Evolutionary conservation across 148 eudicot species (phyloP).

Genomic region (Silene uniflora): DNA sequence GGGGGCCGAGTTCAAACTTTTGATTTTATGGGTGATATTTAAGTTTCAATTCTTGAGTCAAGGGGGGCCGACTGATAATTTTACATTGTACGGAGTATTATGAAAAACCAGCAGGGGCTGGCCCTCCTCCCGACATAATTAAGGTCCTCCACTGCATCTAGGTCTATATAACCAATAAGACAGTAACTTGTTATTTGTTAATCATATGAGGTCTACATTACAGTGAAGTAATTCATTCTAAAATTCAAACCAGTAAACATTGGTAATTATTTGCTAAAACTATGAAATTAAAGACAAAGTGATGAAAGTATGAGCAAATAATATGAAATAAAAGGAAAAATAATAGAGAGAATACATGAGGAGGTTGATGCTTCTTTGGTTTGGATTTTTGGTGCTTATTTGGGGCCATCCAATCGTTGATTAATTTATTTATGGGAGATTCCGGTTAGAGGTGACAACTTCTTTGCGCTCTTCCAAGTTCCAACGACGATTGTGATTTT

Average conservation of each 20-base stretch:
- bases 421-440: neutral
- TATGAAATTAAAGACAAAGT: neutral
- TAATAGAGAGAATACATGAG: neutral
- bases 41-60: too few species aligned
- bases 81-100: too few species aligned
- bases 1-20: too few species aligned
- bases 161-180: too few species aligned
- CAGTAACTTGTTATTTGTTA: too few species aligned
- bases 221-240: neutral
- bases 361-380: constrained; percentile 41
- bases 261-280: neutral
- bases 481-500: too few species aligned
- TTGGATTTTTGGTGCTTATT: constrained; percentile 71
- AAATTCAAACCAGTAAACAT: too few species aligned
- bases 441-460: neutral
- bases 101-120: too few species aligned
- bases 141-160: too few species aligned
- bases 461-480: neutral
- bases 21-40: too few species aligned
- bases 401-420: constrained; percentile 44
- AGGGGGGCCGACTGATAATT: too few species aligned
- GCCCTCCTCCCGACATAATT: too few species aligned
- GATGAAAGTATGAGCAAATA: neutral
- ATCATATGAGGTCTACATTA: neutral
- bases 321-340: neutral